Base-by-base conservation (phyloP, 495 filamentous ascomycete genomes). In the Chaetomium fimeti region DNA sequence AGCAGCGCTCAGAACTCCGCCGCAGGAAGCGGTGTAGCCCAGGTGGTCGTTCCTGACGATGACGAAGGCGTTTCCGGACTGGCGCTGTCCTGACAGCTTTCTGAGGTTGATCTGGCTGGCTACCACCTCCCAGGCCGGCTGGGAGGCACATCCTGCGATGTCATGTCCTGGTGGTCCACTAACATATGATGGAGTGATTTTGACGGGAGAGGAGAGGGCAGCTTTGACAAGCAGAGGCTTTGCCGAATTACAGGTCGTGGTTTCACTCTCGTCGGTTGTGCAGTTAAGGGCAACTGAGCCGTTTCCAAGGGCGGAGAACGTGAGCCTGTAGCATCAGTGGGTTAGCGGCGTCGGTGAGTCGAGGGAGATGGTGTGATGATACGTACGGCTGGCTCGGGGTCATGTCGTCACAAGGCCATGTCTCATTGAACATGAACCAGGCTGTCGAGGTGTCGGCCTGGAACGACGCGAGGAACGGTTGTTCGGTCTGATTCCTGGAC, bases 381-480 rank as follows among this genome's bases (percentile, higher is more conserved):
- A 28, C 67, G n/a, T 63, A 71, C 71, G 62, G 56, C 7, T 63
- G 60, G 9, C 2, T 40, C 1, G 54, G 62, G n/a, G 40, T 53
- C 1, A 64, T 1, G 51, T 73, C 71, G 9, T 49, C 65, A 53
- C 71, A 73, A 2, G 25, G 27, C 71, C 71, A 73, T 1, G 71
- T 71, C 59, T 73, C 62, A 56, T 71, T 71, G 57, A 73, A 20
- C 7, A 32, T 32, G 6, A 73, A 40, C 7, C 40, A 55, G 8
- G 60, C 61, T 3, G 47, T 60, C 12, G 15, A 47, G 6, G 40
- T 47, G 25, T 25, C 56, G 12, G 64, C 20, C 20, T 66, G 59
- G 32, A 64, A 36, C 0, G 57, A 36, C 25, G 64, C 62, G 9
- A 40, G 6, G 3, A 60, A 6, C 18, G 60, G 16, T 13, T 63